Conservation (phyloP, 495 filamentous ascomycete genomes). For the Friedmanniomyces simplex region DNA sequence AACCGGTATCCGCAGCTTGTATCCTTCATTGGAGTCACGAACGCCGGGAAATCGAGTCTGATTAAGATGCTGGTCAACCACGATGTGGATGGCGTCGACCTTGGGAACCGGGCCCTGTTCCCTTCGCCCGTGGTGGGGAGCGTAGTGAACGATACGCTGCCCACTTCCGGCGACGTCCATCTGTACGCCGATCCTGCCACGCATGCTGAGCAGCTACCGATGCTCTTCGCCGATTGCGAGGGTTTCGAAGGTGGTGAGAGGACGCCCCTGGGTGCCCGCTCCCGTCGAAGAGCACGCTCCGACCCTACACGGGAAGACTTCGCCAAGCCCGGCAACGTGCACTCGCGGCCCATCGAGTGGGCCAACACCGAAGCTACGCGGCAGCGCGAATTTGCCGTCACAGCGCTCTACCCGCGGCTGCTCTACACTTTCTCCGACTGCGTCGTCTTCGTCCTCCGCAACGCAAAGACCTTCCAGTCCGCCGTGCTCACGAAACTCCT, state of each 20-base stretch:
- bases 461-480: constrained; percentile 20
- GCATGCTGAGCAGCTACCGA: constrained; percentile 31
- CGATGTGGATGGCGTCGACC: constrained; percentile 5
- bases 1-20: constrained; percentile 31
- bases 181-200: constrained; percentile 47
- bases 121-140: constrained; percentile 32
- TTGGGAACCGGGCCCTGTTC: constrained; percentile 11
- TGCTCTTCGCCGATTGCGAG: constrained; percentile 51
- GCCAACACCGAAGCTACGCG: constrained; percentile 33
- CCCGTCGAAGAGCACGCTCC: not conserved
- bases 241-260: constrained; percentile 43
- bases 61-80: constrained; percentile 42
- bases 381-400: constrained; percentile 36
- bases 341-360: constrained; percentile 27
- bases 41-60: constrained; percentile 50
- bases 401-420: constrained; percentile 42
- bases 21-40: constrained; percentile 37
- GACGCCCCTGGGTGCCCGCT: constrained; percentile 32
- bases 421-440: constrained; percentile 35
- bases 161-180: constrained; percentile 53
- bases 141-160: constrained; percentile 33
- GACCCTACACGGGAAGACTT: constrained; percentile 2
- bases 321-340: not conserved
- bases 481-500: constrained; percentile 36
- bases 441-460: constrained; percentile 27